Percentiles rank a stretch among this genome's conserved stretches.
Conservation (phyloP, 345 rosid species). For the Gynandropsis gynandra region DNA sequence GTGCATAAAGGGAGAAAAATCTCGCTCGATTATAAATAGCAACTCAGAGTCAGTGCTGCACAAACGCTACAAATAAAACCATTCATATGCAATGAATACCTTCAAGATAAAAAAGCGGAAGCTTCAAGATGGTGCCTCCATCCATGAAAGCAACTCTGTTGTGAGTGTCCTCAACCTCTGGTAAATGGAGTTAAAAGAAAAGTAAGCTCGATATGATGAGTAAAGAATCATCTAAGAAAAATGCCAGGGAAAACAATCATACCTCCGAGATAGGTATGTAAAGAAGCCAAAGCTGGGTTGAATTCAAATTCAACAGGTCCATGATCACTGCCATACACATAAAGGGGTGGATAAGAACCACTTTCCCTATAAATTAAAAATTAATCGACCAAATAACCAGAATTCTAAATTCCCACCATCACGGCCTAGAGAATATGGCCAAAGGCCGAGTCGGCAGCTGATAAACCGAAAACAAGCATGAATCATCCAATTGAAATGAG, state of each 20-base stretch:
- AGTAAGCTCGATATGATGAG: not conserved
- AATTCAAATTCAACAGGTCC: constrained; percentile 44
- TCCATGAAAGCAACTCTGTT: constrained; percentile 64
- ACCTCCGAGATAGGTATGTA: constrained; percentile 95
- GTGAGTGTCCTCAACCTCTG: constrained; percentile 91
- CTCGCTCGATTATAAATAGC: constrained; percentile 2
- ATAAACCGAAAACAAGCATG: too few relatives aligned
- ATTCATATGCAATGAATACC: constrained; percentile 33
- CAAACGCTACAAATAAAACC: constrained; percentile 4
- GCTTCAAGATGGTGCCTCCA: constrained; percentile 56
- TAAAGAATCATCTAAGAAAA: not conserved
- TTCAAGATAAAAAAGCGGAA: constrained; percentile 82
- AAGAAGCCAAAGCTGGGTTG: constrained; percentile 67
- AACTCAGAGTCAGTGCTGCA: not conserved
- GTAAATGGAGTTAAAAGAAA: not conserved
- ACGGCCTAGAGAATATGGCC: too few relatives aligned
- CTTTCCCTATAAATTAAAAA: too few relatives aligned
- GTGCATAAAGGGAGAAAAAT: not conserved
- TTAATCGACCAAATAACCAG: too few relatives aligned
- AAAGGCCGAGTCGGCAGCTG: too few relatives aligned
- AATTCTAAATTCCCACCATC: too few relatives aligned
- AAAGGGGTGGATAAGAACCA: too few relatives aligned
- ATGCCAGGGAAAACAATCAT: constrained; percentile 17
- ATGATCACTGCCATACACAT: constrained; percentile 13
- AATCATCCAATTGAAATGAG: too few relatives aligned